Evolutionary conservation across 345 rosid species (phyloP), one percentile per base, ranked within the genome.

Genomic region (Hypericum perforatum): DNA sequence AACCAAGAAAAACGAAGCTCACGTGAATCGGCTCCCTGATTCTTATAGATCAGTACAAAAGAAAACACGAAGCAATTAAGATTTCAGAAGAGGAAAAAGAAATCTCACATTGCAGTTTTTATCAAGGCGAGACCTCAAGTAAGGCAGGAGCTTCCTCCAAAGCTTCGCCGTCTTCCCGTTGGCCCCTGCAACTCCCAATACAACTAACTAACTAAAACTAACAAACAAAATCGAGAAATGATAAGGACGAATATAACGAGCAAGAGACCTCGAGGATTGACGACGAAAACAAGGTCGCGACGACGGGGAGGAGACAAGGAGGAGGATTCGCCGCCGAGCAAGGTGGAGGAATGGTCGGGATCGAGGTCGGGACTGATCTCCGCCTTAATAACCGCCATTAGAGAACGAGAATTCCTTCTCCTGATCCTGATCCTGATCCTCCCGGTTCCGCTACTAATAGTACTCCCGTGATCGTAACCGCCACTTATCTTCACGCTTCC

Each of bases 121-220:
- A 41, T 76, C 81, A 49, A 92, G 81, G 65, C 94, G 89, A 65
- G 91, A 73, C 74, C 74, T 73, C 46, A 92, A 84, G 70, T 70
- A 74, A 3, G 97, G 98, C 63, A 88, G 85, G 60, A 92, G 65
- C 63, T 83, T 83, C 68, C 82, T 85, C 98, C 98, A 92, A 66
- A 88, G 85, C 68, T 72, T 76, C 42, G 85, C 90, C 16, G 98
- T 88, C 76, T 63, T 85, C 46, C 97, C 97, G 69, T 82, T 83
- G 62, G 98, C 96, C 40, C 98, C 97, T 92, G 71, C 67, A 46
- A 22, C 32, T 22, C 32, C 32, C 32, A 22, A 22, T 22, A 22
- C 32, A 22, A 1, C 32, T 22, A 22, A 1, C 32, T 22, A 22
- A 22, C 32, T 4, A 22, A 22, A 22, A 22, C 32, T 22, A 22